Conservation (phyloP, 805 yeast species). For the Pichia heedii region DNA sequence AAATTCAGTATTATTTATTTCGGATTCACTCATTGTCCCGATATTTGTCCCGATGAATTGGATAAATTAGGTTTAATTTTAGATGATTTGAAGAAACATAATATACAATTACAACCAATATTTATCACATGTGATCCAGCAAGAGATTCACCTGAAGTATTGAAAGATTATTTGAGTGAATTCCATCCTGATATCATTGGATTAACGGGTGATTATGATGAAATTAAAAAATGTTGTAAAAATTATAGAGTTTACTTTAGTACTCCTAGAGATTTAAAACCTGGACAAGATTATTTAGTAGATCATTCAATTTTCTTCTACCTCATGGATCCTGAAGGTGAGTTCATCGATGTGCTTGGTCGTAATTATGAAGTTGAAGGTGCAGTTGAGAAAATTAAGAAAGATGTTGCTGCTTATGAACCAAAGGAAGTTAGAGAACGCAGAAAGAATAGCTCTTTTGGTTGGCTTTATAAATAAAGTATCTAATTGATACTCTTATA, state of each 20-base stretch:
- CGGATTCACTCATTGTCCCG: constrained; percentile 97
- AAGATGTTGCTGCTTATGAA: constrained; percentile 65
- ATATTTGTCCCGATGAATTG: constrained; percentile 95
- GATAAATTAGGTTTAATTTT: constrained; percentile 79
- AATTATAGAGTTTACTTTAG: constrained; percentile 90
- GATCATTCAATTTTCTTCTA: constrained; percentile 97
- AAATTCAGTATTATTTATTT: constrained; percentile 83
- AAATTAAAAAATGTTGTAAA: constrained; percentile 77
- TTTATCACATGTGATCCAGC: constrained; percentile 97
- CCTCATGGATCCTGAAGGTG: constrained; percentile 97
- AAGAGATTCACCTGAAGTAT: constrained; percentile 79
- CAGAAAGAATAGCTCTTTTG: constrained; percentile 52
- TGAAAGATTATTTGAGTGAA: constrained; percentile 75
- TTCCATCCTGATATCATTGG: constrained; percentile 89
- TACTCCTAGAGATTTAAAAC: constrained; percentile 90
- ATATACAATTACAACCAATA: constrained; percentile 66
- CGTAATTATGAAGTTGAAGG: constrained; percentile 75
- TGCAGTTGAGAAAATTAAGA: constrained; percentile 68
- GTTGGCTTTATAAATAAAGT: constrained; percentile 41
- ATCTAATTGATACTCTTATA: not conserved
- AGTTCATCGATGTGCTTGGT: constrained; percentile 90
- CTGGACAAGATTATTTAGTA: constrained; percentile 93
- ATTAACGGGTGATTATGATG: constrained; percentile 83
- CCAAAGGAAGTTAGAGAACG: constrained; percentile 64
- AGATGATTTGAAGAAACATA: constrained; percentile 48